Base-by-base conservation (phyloP, 441 rosid species). In the Cnidoscolus chayamansa region DNA sequence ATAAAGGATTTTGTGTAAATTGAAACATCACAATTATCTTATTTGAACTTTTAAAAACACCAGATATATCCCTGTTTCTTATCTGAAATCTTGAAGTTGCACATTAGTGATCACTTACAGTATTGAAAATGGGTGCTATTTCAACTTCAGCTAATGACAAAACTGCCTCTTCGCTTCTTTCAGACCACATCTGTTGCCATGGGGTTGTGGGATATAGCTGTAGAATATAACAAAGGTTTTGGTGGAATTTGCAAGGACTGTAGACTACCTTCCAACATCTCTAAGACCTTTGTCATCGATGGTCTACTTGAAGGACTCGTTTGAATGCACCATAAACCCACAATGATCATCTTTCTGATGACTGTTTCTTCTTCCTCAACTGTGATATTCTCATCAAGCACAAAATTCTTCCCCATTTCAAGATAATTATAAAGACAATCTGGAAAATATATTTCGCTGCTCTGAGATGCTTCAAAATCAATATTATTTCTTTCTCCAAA, bases 321-420 rank as follows among this genome's bases (percentile, higher is more conserved):
- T 49, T 80, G 81, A 50, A 78, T 84, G 75, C 85, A 80, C 85
- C 85, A 84, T 16, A 63, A n/a, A 10, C 82, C 67, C 55, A 79
- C 79, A 2, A 77, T 16, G 5, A 73, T 58, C 80, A 82, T 69
- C 65, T 72, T 82, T 60, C 61, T 79, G 7, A 66, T 65, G 40
- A 35, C 40, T 1, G 51, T 40, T 15, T 75, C 71, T 50, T 75
- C 72, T 31, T 79, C 84, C 61, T 48, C 79, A n/a, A 69, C 58
- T 5, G 19, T 15, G 12, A 10, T 32, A 3, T 48, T 47, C 17
- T 12, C 3, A 69, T 45, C 10, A 57, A 56, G 7, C 17, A 0
- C 40, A 3, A 35, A 56, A 56, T 37, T 13, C 55, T 17, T 0
- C 12, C 65, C 43, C 12, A 31, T 4, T 0, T 69, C 72, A 45